Conservation (phyloP, 2,329 filamentous ascomycete species). For the Paecilomyces sp. region DNA sequence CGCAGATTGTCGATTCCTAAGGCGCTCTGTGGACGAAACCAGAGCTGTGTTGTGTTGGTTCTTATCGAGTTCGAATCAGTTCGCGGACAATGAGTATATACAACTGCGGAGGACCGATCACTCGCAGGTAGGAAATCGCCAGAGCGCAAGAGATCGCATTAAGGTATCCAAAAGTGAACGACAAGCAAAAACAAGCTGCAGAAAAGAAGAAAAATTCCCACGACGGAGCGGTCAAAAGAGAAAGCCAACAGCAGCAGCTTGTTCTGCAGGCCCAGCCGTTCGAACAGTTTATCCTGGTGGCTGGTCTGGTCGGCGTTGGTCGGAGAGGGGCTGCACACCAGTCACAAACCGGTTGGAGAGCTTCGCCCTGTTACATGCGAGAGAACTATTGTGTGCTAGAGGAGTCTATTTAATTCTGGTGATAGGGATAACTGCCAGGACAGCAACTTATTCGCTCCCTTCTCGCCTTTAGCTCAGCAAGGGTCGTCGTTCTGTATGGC, state of each 20-base stretch:
- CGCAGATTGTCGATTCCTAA: background rate
- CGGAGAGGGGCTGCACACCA: background rate
- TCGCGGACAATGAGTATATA: background rate
- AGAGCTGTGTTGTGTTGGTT: background rate
- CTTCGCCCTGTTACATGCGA: background rate
- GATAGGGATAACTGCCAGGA: background rate
- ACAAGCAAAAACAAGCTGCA: background rate
- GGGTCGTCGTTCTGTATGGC: background rate
- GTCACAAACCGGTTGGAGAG: background rate
- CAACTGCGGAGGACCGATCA: background rate
- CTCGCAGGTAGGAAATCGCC: background rate
- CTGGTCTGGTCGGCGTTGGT: slow-evolving; percentile 7
- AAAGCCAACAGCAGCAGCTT: background rate
- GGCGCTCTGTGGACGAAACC: background rate
- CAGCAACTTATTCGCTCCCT: background rate
- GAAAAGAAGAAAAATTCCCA: background rate
- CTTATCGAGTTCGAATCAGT: background rate
- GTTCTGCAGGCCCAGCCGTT: slow-evolving; percentile 2
- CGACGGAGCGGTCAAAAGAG: background rate
- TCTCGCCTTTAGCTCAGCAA: background rate
- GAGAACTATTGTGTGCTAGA: background rate
- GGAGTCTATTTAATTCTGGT: background rate
- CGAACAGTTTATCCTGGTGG: slow-evolving; percentile 9
- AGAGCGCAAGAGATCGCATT: background rate
- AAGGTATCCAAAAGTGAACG: background rate